A percentile compares a stretch with the other conserved stretches of the same genome.
phyloP scores from a whole-genome alignment of 2,329 filamentous ascomycete species.

The Cordyceps javanica region DNA sequence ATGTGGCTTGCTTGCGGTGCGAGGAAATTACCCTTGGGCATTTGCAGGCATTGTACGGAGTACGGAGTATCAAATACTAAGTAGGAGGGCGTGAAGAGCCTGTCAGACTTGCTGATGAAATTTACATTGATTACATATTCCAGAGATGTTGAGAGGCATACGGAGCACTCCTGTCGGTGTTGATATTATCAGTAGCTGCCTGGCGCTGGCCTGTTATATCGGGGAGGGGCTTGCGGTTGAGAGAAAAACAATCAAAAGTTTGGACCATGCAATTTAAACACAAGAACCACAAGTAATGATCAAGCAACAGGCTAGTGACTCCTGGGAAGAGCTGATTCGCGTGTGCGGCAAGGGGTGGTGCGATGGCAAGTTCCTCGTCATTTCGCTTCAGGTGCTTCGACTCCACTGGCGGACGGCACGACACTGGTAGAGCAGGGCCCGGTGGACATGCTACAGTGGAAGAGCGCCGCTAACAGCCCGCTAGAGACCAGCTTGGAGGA shows the following conservation, averaged over 20 bases:
- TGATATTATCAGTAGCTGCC: too few relatives aligned
- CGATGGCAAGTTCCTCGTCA: not conserved
- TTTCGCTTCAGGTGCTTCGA: not conserved
- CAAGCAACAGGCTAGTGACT: not conserved
- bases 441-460: not conserved
- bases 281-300: not conserved
- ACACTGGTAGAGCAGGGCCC: not conserved
- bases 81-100: too few relatives aligned
- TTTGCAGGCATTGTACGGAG: not conserved
- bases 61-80: too few relatives aligned
- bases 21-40: too few relatives aligned
- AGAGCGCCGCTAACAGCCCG: not conserved
- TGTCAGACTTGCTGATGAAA: too few relatives aligned
- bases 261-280: constrained; percentile 1
- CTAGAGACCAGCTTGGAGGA: not conserved
- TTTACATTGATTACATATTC: too few relatives aligned
- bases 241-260: not conserved
- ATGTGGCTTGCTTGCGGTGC: not conserved
- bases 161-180: too few relatives aligned
- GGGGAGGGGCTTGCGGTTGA: too few relatives aligned
- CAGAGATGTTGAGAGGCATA: too few relatives aligned
- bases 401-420: not conserved
- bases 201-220: too few relatives aligned
- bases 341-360: not conserved
- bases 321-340: not conserved